Conservation (phyloP, 1,139 yeast genomes). For the Hansenula lynferdii region DNA sequence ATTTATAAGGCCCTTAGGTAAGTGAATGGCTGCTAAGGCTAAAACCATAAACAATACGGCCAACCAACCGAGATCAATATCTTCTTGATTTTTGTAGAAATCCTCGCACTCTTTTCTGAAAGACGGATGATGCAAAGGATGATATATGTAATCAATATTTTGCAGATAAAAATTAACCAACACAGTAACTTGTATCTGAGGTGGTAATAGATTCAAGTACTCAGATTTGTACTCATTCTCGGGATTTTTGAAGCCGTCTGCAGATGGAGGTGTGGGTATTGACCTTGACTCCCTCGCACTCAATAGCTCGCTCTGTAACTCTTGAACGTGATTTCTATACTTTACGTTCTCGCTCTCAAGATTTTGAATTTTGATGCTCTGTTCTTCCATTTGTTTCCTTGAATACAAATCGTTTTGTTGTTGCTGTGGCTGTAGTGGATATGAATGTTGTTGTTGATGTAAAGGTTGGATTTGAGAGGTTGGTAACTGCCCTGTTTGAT, state of each 20-base stretch:
- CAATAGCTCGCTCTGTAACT: slow-evolving; percentile 7
- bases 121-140: slow-evolving; percentile 25
- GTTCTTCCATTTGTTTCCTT: slow-evolving; percentile 8
- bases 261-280: slow-evolving; percentile 1
- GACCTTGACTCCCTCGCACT: slow-evolving; percentile 2
- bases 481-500: not conserved
- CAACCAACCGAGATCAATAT: slow-evolving; percentile 23
- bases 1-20: slow-evolving; percentile 24
- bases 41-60: slow-evolving; percentile 25
- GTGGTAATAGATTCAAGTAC: slow-evolving; percentile 17
- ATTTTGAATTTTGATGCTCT: slow-evolving; percentile 11
- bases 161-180: slow-evolving; percentile 23
- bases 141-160: slow-evolving; percentile 26
- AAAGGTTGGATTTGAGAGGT: not conserved
- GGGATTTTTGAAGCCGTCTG: not conserved
- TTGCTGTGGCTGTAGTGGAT: not conserved
- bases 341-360: slow-evolving; percentile 14
- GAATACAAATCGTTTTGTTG: slow-evolving; percentile 5
- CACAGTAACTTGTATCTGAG: slow-evolving; percentile 18
- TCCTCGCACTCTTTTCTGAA: slow-evolving; percentile 19
- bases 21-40: slow-evolving; percentile 23
- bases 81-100: slow-evolving; percentile 20
- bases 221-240: slow-evolving; percentile 5
- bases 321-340: slow-evolving; percentile 5
- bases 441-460: not conserved